Conservation (phyloP, 345 rosid species). For the Syzygium grande region DNA sequence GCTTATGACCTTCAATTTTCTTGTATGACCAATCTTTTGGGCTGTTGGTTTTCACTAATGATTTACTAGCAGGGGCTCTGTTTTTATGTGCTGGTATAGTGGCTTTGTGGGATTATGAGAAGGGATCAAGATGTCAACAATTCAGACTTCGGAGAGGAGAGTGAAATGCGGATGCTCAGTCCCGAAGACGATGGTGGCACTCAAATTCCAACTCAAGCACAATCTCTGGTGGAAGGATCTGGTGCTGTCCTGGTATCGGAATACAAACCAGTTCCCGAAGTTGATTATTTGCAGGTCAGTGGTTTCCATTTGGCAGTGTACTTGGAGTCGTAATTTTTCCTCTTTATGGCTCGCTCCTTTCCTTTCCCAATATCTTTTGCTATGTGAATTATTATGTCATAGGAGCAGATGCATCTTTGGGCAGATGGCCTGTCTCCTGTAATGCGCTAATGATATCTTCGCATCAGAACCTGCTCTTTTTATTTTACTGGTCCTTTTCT, state of each 20-base stretch:
- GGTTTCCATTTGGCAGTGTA: background rate
- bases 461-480: background rate
- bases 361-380: background rate
- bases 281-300: slow-evolving; percentile 85
- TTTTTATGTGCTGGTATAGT: slow-evolving; percentile 71
- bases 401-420: background rate
- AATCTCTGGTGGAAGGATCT: slow-evolving; percentile 77
- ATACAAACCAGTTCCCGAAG: slow-evolving; percentile 64
- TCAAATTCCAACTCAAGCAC: slow-evolving; percentile 67
- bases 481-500: background rate
- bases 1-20: slow-evolving; percentile 1
- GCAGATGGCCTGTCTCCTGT: background rate
- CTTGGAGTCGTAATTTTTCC: background rate
- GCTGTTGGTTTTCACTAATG: slow-evolving; percentile 62
- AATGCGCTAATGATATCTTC: background rate
- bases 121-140: slow-evolving; percentile 30
- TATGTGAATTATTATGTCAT: background rate
- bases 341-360: background rate
- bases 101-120: slow-evolving; percentile 55
- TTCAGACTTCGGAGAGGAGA: slow-evolving; percentile 34
- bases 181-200: slow-evolving; percentile 55
- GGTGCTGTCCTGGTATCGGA: slow-evolving; percentile 55
- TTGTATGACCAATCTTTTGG: slow-evolving; percentile 19
- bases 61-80: slow-evolving; percentile 68
- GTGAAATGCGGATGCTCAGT: slow-evolving; percentile 31